These are phyloP conservation scores for Lenzites betulinus DNA, from an alignment of 768 basidiomycete species.

Conservation along the genomic window DNA sequence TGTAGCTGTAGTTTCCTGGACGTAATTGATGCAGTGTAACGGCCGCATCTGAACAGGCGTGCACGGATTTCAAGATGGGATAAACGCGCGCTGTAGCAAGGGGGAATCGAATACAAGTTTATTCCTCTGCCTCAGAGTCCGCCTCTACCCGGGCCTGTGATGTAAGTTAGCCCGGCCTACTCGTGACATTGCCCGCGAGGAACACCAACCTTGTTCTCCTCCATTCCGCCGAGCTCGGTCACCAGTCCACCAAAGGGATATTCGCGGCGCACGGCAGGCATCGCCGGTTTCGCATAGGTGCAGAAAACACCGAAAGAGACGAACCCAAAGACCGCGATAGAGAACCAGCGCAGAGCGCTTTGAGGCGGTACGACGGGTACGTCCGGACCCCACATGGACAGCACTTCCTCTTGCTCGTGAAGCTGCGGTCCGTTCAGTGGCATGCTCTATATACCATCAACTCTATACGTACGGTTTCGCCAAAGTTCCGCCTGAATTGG, in stretches of 20 bases:
- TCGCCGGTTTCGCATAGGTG: constrained; percentile 58
- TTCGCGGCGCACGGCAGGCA: constrained; percentile 67
- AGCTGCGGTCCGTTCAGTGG: constrained; percentile 45
- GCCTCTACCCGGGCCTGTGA: constrained; percentile 41
- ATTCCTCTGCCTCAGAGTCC: constrained; percentile 36
- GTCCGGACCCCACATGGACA: constrained; percentile 90
- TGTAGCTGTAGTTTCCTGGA: not conserved
- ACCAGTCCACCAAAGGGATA: constrained; percentile 79
- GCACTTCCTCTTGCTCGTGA: constrained; percentile 77
- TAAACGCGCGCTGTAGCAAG: not conserved
- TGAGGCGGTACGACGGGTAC: constrained; percentile 60
- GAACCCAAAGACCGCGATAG: constrained; percentile 62
- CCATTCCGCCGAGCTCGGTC: constrained; percentile 74
- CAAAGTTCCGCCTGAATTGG: constrained; percentile 78
- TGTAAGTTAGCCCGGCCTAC: not conserved
- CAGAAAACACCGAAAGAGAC: constrained; percentile 61
- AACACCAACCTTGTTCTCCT: constrained; percentile 70
- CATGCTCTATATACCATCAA: constrained; percentile 4
- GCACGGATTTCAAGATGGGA: not conserved
- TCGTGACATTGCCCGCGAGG: not conserved
- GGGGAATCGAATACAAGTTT: constrained; percentile 6
- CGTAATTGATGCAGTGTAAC: not conserved
- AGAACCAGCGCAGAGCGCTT: constrained; percentile 65
- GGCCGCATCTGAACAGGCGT: not conserved
- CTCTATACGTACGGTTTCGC: constrained; percentile 61